Evolutionary conservation across 257 asterid species (phyloP).

Genomic region (Solanum medicagineum): DNA sequence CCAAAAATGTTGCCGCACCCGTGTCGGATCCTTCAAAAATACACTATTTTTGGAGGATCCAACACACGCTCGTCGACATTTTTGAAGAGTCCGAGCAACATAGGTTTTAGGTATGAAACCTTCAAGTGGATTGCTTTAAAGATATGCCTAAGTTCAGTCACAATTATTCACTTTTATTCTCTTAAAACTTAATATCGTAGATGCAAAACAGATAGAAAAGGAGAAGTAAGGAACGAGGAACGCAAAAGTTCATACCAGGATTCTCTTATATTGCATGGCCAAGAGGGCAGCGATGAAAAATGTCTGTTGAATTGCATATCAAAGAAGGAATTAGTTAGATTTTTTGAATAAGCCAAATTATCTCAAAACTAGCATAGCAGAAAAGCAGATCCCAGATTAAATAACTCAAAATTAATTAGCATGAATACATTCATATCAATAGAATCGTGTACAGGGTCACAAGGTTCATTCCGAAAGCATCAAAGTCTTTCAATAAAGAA

Average conservation of each 20-base stretch:
- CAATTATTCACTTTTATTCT: not conserved
- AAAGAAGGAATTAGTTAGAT: not conserved
- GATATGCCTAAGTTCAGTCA: not conserved
- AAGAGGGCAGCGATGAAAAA: constrained; percentile 72
- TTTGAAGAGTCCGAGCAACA: too few relatives aligned
- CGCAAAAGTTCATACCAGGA: constrained; percentile 35
- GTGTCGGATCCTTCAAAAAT: too few relatives aligned
- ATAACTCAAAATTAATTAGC: not conserved
- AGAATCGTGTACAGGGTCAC: not conserved
- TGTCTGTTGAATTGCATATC: constrained; percentile 36
- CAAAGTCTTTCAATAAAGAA: not conserved
- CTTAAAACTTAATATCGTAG: not conserved
- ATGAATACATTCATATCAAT: not conserved
- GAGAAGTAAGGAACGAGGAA: not conserved
- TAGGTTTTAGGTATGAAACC: not conserved
- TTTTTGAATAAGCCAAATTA: not conserved
- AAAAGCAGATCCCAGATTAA: not conserved
- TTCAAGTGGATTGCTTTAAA: not conserved
- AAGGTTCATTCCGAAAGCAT: not conserved
- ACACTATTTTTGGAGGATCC: too few relatives aligned
- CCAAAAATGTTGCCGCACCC: too few relatives aligned
- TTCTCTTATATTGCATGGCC: constrained; percentile 65
- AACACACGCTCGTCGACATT: too few relatives aligned
- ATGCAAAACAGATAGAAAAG: not conserved
- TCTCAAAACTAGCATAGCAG: not conserved